A percentile compares a stretch with the other conserved stretches of the same genome.
Conservation (phyloP, 306 rosid species). For the Carpinus fangiana region DNA sequence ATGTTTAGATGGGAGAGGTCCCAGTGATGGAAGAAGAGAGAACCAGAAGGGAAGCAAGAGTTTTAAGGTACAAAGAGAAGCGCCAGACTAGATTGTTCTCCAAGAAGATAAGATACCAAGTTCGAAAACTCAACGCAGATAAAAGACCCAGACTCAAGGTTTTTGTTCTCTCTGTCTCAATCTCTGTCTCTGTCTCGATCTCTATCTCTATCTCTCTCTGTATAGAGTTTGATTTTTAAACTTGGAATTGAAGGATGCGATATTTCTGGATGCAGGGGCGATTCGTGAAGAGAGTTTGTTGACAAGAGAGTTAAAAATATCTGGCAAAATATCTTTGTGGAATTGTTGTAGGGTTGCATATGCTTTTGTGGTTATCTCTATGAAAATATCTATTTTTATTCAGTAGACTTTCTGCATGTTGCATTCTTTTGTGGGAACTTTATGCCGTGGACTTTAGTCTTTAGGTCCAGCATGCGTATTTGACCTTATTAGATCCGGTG, state of each 20-base stretch:
- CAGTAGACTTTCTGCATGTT: neutral
- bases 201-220: no score
- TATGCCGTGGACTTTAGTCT: slow-evolving; percentile 1
- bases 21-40: slow-evolving; percentile 70
- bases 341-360: neutral
- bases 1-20: slow-evolving; percentile 73
- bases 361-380: slow-evolving; percentile 9
- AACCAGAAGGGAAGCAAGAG: slow-evolving; percentile 77
- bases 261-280: slow-evolving; percentile 62
- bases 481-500: neutral
- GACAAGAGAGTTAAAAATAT: slow-evolving; percentile 42
- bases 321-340: slow-evolving; percentile 47
- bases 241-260: neutral
- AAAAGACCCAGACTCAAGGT: slow-evolving; percentile 91
- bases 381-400: slow-evolving; percentile 33
- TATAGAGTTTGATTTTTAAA: slow-evolving; percentile 10
- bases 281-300: slow-evolving; percentile 67
- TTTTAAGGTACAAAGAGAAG: slow-evolving; percentile 78
- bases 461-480: neutral
- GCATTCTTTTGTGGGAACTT: neutral
- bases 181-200: neutral
- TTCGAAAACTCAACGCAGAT: slow-evolving; percentile 83
- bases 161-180: neutral
- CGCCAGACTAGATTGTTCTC: slow-evolving; percentile 77
- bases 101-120: slow-evolving; percentile 93